A percentile compares a stretch with the other conserved stretches of the same genome.
phyloP scores from a whole-genome alignment of 2,329 filamentous ascomycete genomes.

The Stagonosporopsis tanaceti region DNA sequence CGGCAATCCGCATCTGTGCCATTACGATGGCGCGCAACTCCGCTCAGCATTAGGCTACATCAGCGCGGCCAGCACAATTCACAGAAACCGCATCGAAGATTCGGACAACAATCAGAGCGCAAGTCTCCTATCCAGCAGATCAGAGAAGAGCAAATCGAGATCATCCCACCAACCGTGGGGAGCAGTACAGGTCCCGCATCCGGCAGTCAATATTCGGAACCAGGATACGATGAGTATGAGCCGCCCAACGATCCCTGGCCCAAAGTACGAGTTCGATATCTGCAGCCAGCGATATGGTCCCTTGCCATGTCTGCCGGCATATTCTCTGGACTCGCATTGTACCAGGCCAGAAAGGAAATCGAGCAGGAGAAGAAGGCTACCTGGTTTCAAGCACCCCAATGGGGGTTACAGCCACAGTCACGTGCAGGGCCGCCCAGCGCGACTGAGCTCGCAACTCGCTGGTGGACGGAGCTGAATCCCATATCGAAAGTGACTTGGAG shows the following conservation, averaged over 20 bases:
- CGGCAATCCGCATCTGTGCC: background rate
- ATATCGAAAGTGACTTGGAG: conserved; percentile 39
- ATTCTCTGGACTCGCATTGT: conserved; percentile 38
- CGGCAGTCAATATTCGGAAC: conserved; percentile 9
- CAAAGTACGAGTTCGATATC: conserved; percentile 31
- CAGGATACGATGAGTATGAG: conserved; percentile 6
- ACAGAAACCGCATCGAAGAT: conserved; percentile 10
- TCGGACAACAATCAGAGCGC: conserved; percentile 14
- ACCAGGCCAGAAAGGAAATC: conserved; percentile 39
- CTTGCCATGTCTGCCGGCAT: conserved; percentile 39
- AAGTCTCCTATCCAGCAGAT: conserved; percentile 14
- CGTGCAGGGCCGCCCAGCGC: conserved; percentile 34
- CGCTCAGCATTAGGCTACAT: conserved; percentile 5
- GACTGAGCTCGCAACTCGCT: conserved; percentile 35
- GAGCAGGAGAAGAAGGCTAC: conserved; percentile 29
- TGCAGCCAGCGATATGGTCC: conserved; percentile 43
- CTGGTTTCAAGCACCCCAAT: conserved; percentile 32
- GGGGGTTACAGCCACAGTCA: conserved; percentile 19
- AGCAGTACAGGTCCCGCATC: background rate
- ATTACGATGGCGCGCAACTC: conserved; percentile 3
- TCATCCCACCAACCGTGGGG: background rate
- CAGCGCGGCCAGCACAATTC: conserved; percentile 18
- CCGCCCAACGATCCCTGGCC: conserved; percentile 16
- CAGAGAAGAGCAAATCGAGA: conserved; percentile 15
- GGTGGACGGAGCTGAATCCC: conserved; percentile 36